Evolutionary conservation across 768 basidiomycete species (phyloP), one percentile per base, ranked within the genome.

Genomic region (Macrolepiota dolichaula): DNA sequence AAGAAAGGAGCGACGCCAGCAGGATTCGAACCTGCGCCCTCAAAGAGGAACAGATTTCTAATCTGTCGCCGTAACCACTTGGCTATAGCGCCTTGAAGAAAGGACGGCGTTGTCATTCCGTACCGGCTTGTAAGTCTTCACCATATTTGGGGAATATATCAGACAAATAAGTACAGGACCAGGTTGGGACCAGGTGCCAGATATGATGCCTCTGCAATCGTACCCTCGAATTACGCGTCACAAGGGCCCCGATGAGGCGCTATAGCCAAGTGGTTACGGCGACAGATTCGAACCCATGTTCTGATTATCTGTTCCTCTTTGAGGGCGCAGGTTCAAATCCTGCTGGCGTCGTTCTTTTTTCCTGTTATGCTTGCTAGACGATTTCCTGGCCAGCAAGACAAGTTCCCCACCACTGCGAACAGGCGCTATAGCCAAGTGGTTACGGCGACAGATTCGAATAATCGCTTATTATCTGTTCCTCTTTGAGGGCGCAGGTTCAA

Each of bases 261-360:
- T 84, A 86, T 87, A 85, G 85, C 85, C 82, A 86, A 86, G 85
- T 85, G 85, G 85, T 86, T 86, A 87, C 81, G 81, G 85, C 85
- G 85, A 86, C 83, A 84, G 84, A 87, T 85, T 85, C 84, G 84
- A 85, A 72, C 51, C 17, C 12, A 6, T 35, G 25, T 12, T n/a
- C n/a, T 11, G 51, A 32, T 35, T 35, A 84, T 85, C 83, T 84
- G 81, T 85, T 84, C 79, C 83, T 80, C 80, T 84, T 81, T 81
- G 80, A 80, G 83, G 79, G 84, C 84, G 84, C 79, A 84, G 81
- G 84, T 85, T 65, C 64, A 57, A 65, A 61, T 65, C 64, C 64
- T 65, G 64, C 64, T 62, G 62, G 62, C 61, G 64, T 65, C 64
- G 64, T 1, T 5, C 53, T 27, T 17, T 29, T 24, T 44, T 54